Conservation (phyloP, 1,284 basidiomycete species). For the Fistulinella cinereoalba region DNA sequence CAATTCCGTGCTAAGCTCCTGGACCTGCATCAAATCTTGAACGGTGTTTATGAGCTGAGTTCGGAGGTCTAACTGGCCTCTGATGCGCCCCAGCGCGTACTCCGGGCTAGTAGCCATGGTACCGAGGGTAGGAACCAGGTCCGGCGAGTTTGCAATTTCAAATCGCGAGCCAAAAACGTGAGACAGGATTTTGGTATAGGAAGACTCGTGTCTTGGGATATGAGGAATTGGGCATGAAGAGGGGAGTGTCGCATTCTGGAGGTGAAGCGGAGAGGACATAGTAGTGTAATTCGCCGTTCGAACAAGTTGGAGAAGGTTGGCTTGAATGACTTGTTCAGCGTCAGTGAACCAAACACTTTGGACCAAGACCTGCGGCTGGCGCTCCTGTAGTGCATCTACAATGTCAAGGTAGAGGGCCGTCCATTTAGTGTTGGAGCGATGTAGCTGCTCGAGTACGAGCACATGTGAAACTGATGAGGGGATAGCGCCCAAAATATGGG, state of each 20-base stretch:
- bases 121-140: slow-evolving; percentile 66
- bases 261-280: slow-evolving; percentile 47
- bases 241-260: slow-evolving; percentile 39
- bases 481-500: slow-evolving; percentile 62
- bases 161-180: slow-evolving; percentile 84
- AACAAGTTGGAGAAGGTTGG: slow-evolving; percentile 50
- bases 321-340: slow-evolving; percentile 39
- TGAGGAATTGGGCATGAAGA: slow-evolving; percentile 43
- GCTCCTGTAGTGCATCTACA: slow-evolving; percentile 68
- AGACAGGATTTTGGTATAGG: slow-evolving; percentile 87
- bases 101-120: slow-evolving; percentile 83
- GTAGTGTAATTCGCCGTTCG: slow-evolving; percentile 36
- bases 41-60: slow-evolving; percentile 62
- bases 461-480: slow-evolving; percentile 67
- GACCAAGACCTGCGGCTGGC: slow-evolving; percentile 56
- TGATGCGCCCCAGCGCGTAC: slow-evolving; percentile 89
- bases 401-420: slow-evolving; percentile 86
- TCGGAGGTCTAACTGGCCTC: slow-evolving; percentile 76
- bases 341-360: slow-evolving; percentile 63
- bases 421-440: slow-evolving; percentile 80
- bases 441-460: slow-evolving; percentile 82
- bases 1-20: slow-evolving; percentile 51
- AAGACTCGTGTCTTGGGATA: slow-evolving; percentile 84
- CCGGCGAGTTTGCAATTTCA: slow-evolving; percentile 83
- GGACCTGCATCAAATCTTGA: slow-evolving; percentile 55